phyloP scores from a whole-genome alignment of 148 eudicot species.

The Euryodendron excelsum region DNA sequence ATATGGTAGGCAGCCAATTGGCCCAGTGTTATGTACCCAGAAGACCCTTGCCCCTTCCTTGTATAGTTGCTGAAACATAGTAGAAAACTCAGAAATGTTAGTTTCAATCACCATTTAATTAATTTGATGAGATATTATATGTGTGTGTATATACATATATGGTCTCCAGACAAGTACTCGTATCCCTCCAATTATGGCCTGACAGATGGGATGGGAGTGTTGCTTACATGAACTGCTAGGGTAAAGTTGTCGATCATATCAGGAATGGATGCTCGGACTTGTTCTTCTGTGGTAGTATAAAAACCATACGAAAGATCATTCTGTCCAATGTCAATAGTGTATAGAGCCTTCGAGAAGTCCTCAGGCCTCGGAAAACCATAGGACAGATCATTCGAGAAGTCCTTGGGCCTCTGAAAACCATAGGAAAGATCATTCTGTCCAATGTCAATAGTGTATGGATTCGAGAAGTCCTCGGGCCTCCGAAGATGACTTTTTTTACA shows the following conservation, averaged over 20 bases:
- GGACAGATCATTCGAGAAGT: no score
- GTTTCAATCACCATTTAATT: not conserved
- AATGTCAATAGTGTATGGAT: conserved; percentile 30
- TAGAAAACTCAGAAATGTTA: not conserved
- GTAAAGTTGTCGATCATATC: not conserved
- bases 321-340: no score
- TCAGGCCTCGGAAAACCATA: no score
- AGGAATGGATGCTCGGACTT: not conserved
- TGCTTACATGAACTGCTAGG: conserved; percentile 12
- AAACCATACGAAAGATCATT: no score
- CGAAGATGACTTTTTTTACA: not conserved
- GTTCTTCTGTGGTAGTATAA: no score
- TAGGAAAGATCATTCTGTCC: conserved; percentile 29
- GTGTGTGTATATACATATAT: not conserved
- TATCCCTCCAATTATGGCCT: not conserved
- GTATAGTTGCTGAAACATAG: conserved; percentile 9
- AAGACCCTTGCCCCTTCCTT: conserved; percentile 9
- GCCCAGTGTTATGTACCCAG: conserved; percentile 16
- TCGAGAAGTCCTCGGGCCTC: conserved; percentile 6
- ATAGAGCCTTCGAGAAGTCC: no score
- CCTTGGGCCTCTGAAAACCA: no score
- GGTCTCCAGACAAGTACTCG: not conserved
- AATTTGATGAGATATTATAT: not conserved
- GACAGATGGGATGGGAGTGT: not conserved
- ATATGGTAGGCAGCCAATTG: conserved; percentile 6